phyloP scores from a whole-genome alignment of 140 eudicot species.

The Flaveria floridana region DNA sequence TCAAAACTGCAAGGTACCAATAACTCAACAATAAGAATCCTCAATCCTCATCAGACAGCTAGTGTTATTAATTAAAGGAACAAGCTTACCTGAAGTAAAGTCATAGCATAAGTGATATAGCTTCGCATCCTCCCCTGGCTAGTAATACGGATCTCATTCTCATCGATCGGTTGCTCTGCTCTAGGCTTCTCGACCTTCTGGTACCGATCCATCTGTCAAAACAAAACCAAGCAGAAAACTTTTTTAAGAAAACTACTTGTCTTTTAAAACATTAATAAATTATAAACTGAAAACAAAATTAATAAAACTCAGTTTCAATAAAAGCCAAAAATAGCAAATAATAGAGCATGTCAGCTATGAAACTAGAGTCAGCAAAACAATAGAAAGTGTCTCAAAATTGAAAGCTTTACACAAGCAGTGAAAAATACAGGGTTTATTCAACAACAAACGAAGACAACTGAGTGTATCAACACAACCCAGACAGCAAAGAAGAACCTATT shows the following conservation, averaged over 20 bases:
- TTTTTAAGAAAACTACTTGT: background rate
- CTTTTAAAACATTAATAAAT: background rate
- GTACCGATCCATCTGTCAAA: constrained; percentile 85
- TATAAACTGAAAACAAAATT: background rate
- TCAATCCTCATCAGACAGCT: background rate
- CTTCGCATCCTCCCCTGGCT: constrained; percentile 98
- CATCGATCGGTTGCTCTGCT: constrained; percentile 83
- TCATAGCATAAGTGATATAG: constrained; percentile 95
- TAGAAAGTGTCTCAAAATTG: background rate
- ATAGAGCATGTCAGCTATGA: background rate
- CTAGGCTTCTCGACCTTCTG: constrained; percentile 94
- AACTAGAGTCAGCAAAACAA: background rate
- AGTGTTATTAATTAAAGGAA: background rate
- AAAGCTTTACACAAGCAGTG: background rate
- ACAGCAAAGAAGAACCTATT: background rate
- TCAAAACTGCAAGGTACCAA: no score
- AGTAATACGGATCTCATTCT: constrained; percentile 94
- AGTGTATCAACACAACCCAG: background rate
- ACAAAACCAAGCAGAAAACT: background rate
- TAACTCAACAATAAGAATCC: no score
- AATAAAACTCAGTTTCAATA: no score
- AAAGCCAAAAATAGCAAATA: no score
- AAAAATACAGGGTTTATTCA: background rate
- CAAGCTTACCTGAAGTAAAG: constrained; percentile 69
- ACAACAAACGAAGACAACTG: background rate